These are phyloP conservation scores for Gaultheria prostrata DNA, from an alignment of 148 eudicot species.

Conservation along the genomic window DNA sequence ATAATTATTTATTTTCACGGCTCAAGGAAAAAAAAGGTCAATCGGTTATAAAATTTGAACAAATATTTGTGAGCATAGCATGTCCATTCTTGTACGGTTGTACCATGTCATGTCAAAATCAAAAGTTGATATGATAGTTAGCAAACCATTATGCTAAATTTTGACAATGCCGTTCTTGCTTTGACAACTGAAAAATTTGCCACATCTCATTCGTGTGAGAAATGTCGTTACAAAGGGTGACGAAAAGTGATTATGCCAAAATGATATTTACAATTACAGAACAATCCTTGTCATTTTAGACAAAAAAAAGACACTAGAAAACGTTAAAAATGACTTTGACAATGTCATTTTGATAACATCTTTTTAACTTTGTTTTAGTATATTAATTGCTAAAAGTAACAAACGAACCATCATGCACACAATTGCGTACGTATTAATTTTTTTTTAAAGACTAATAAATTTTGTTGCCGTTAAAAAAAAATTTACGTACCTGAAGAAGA, in stretches of 20 bases:
- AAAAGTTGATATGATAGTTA: background rate
- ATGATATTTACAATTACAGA: too few species aligned
- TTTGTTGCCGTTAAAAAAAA: too few species aligned
- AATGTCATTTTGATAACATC: background rate
- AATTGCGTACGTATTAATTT: too few species aligned
- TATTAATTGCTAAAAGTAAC: background rate
- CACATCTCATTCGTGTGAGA: background rate
- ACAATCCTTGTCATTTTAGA: background rate
- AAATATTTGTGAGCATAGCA: background rate
- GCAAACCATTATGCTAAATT: background rate
- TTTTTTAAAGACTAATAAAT: too few species aligned
- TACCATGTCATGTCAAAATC: background rate
- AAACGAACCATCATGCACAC: background rate
- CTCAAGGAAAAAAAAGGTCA: background rate
- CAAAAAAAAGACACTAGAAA: background rate
- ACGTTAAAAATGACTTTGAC: background rate
- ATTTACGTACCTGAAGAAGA: constrained; percentile 35
- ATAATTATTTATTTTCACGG: too few species aligned
- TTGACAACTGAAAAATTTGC: background rate
- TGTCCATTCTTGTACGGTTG: background rate
- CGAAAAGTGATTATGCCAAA: background rate
- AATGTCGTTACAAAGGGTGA: background rate
- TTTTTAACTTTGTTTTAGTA: too few species aligned
- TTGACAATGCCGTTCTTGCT: background rate
- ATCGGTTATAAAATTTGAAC: background rate